phyloP scores from a whole-genome alignment of 805 yeast genomes.

The Metschnikowia baotianmanensis region DNA sequence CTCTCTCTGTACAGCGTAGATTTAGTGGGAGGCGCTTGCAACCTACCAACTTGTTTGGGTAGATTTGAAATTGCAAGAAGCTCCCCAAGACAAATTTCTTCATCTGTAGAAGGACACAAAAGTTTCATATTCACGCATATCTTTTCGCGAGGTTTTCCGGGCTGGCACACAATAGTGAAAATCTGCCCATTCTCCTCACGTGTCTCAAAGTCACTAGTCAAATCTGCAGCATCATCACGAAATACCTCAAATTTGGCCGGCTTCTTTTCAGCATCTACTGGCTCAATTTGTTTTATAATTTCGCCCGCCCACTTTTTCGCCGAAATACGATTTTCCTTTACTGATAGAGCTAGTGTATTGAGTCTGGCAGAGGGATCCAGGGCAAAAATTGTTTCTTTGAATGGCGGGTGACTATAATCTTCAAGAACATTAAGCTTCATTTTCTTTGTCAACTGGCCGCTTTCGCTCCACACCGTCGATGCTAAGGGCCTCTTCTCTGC shows the following conservation, averaged over 20 bases:
- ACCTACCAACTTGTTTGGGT: not conserved
- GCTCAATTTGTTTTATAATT: constrained; percentile 42
- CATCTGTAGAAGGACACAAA: constrained; percentile 43
- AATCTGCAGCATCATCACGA: constrained; percentile 12
- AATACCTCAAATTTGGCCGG: constrained; percentile 29
- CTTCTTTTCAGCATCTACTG: constrained; percentile 31
- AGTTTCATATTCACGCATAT: constrained; percentile 60
- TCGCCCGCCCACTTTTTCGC: constrained; percentile 68
- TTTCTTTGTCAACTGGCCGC: constrained; percentile 15
- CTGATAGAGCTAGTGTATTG: constrained; percentile 40
- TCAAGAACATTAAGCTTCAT: constrained; percentile 40
- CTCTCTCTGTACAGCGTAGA: constrained; percentile 8
- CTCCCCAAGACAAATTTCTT: constrained; percentile 65
- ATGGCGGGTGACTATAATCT: constrained; percentile 10
- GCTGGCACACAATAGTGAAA: constrained; percentile 48
- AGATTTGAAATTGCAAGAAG: constrained; percentile 38
- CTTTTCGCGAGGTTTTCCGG: constrained; percentile 61
- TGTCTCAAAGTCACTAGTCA: constrained; percentile 10
- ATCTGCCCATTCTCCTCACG: constrained; percentile 29
- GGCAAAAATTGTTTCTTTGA: constrained; percentile 21
- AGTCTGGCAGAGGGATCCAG: constrained; percentile 41
- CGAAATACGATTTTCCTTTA: constrained; percentile 60
- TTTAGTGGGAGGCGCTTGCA: too few species aligned
- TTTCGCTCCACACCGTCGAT: constrained; percentile 11
- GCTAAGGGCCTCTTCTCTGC: constrained; percentile 20